Evolutionary conservation across 164 flowering plant species (phyloP), one percentile per base, ranked within the genome.

Genomic region (Taxillus chinensis): DNA sequence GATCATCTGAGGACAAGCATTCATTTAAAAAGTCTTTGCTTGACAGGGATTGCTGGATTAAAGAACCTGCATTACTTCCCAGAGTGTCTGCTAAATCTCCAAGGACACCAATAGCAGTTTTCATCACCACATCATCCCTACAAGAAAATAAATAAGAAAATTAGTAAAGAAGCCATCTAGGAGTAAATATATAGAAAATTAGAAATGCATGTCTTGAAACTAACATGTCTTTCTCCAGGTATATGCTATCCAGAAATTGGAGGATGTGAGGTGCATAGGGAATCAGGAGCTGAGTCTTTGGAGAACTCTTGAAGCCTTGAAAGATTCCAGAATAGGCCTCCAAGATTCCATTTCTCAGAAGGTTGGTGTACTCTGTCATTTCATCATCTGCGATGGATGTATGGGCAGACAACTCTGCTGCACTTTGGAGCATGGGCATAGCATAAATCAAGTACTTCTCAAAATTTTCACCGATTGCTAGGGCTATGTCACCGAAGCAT

Each of bases 1-100:
- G 82, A 67, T 89, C 96, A 41, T 85, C 87, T 15, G 96, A 86
- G 49, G 86, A 74, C 75, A 89, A 74, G 72, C 96, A 89, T 73
- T 89, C 96, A 63, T 77, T 78, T 52, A 86, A 69, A 66, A 86
- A 86, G 49, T 83, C 85, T 71, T 77, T 85, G 82, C 90, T 75
- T 55, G 87, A 81, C 41, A 77, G 70, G 60, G 90, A 82, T 55
- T 85, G 90, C 72, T 79, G 86, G 70, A 89, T 83, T 70, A 89
- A 72, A 61, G 89, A 68, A 70, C 82, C 86, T 15, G 90, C 92
- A 72, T 81, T 79, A 69, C 77, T 75, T 68, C 90, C 92, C 66
- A 89, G 81, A 45, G 89, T 86, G 71, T 89, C 96, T 4, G 96
- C 92, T 39, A 89, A 77, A 80, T 89, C 96, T 67, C 96, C 96